Conservation (phyloP, 352 stramenopile species). For the Phytophthora citricola region DNA sequence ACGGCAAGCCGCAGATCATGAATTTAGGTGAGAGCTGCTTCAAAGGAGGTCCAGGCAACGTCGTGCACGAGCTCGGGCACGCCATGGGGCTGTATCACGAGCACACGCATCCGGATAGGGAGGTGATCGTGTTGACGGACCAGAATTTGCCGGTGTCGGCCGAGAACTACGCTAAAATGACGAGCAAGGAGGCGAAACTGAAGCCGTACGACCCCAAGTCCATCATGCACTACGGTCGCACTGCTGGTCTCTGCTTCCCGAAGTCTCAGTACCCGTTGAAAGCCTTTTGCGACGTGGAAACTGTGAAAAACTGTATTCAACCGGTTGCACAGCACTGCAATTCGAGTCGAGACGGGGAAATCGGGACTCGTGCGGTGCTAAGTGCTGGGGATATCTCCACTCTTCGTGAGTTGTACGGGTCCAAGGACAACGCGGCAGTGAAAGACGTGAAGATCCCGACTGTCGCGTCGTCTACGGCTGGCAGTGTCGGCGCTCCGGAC, state of each 20-base stretch:
- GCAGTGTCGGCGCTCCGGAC: conserved; percentile 15
- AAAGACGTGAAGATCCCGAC: conserved; percentile 43
- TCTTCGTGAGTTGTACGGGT: conserved; percentile 71
- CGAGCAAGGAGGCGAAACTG: conserved; percentile 44
- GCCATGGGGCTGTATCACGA: conserved; percentile 75
- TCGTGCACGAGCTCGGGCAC: conserved; percentile 76
- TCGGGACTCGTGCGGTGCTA: conserved; percentile 60
- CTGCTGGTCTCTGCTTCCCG: conserved; percentile 70
- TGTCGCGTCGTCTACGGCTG: conserved; percentile 22
- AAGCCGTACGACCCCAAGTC: conserved; percentile 75
- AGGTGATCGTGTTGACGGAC: conserved; percentile 78
- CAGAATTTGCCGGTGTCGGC: conserved; percentile 62
- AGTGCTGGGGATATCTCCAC: conserved; percentile 69
- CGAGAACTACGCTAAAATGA: conserved; percentile 76
- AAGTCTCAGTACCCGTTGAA: conserved; percentile 70
- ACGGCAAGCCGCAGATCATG: conserved; percentile 68
- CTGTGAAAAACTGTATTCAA: conserved; percentile 72
- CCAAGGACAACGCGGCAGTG: conserved; percentile 35
- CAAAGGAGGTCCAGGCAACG: conserved; percentile 48
- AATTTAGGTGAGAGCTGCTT: conserved; percentile 80
- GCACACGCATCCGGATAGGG: conserved; percentile 67
- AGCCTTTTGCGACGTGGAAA: conserved; percentile 72
- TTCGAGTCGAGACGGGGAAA: conserved; percentile 62
- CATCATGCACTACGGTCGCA: conserved; percentile 84
- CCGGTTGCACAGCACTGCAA: conserved; percentile 76